Evolutionary conservation across 2,329 filamentous ascomycete species (phyloP), one percentile per base, ranked within the genome.

Genomic region (Beauveria asiatica): DNA sequence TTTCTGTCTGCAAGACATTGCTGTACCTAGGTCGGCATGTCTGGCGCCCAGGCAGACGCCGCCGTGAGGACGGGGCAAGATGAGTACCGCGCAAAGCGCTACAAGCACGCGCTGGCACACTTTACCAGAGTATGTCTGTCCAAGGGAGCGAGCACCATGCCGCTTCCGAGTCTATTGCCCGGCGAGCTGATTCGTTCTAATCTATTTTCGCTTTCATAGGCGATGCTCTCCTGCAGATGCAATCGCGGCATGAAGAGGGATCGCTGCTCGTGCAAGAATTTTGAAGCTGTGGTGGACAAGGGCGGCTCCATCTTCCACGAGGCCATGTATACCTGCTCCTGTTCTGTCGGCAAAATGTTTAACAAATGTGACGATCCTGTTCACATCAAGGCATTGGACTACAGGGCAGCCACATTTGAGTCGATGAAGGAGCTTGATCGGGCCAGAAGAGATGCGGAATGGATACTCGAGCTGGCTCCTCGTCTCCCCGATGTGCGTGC

Each of bases 391-490:
- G 75, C 75, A 3, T 66, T 78, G 11, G 75, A 76, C 64, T 74
- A 75, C 59, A 69, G 75, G 4, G 73, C 74, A 19, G 75, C 74
- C 2, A 73, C 72, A 0, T 76, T 75, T 59, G 74, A 76, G 60
- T 70, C 70, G 23, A 65, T 77, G 42, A 65, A 67, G 8, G 70
- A 75, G 58, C 65, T 76, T 2, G 70, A 69, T 5, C 70, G 72
- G 25, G 76, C 76, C 16, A 69, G 66, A 61, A 69, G 63, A 39
- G 75, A 77, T 58, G 75, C 76, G 9, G 72, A 75, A 64, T 77
- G 75, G 74, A 71, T 78, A 23, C 62, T 78, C 19, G 74, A 76
- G 58, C 68, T 78, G 46, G 73, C 75, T 6, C 76, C 76, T 23
- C 67, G 70, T 41, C 65, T 72, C 1, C 70, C 75, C 17, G 74